Base-by-base conservation (phyloP, 2,329 filamentous ascomycete species). In the Acephala macrosclerotiorum region DNA sequence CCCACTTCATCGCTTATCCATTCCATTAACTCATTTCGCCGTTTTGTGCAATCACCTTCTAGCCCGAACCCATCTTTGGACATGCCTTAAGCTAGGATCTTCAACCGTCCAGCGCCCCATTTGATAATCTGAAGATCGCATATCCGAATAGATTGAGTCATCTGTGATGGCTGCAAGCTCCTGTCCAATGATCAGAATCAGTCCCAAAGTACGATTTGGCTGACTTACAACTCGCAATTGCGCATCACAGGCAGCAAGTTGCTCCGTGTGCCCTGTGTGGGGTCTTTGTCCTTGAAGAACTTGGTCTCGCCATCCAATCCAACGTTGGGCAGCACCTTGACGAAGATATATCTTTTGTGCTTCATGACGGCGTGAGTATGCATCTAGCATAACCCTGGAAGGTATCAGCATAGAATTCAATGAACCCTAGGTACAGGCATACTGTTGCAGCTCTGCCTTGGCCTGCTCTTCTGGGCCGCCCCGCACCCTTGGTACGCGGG, bases 361-460 rank as follows among this genome's bases (percentile, higher is more conserved):
- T 72, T 89, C 85, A 76, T 90, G 88, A 60, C 88, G 82, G 71
- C 88, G 82, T 9, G 87, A 81, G 71, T 83, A 87, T 25, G 87
- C 85, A 71, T 90, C 88, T 47, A 90, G 80, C 58, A 84, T 79
- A 65, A 89, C 81, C 72, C 87, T 88, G 45, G 58, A 51, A 47
- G 42, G 58, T 58, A 61, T 64, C 22, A 64, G 57, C 18, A 40
- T 33, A 35, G 35, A 9, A 36, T 25, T 29, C 33, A 47, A 26
- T 22, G 8, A 22, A 11, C 33, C 2, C 3, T 70, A 65, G 49
- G 22, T 33, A 14, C 29, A 49, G 65, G 81, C 85, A 55, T 76
- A 89, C 87, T 89, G 87, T 76, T 84, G 85, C 67, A 90, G 77
- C 76, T 89, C 87, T 20, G 87, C 87, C 75, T 88, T 89, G 33